These are phyloP conservation scores for Nymphaea thermarum DNA, from an alignment of 164 flowering plant species.

Conservation along the genomic window DNA sequence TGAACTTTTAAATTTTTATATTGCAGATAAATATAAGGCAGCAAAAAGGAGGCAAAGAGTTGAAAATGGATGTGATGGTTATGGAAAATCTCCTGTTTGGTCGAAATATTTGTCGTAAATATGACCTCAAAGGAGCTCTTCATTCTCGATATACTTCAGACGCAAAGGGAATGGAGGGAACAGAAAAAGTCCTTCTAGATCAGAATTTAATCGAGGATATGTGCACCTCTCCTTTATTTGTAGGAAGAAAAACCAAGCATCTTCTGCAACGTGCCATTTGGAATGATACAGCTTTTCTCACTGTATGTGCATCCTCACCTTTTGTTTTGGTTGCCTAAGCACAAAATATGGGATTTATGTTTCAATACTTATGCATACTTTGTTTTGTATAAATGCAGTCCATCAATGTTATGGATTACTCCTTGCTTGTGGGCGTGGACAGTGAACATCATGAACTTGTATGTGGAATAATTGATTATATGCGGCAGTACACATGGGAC, in stretches of 20 bases:
- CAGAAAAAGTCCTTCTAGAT: conserved; percentile 74
- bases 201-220: conserved; percentile 86
- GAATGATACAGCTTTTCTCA: conserved; percentile 89
- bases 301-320: conserved; percentile 37
- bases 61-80: conserved; percentile 68
- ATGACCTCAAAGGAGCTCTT: conserved; percentile 92
- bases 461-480: conserved; percentile 89
- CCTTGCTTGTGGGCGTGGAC: conserved; percentile 87
- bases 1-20: not conserved
- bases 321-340: not conserved
- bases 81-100: conserved; percentile 89
- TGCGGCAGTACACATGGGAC: conserved; percentile 95
- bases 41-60: conserved; percentile 56
- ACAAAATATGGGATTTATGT: not conserved
- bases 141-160: conserved; percentile 51
- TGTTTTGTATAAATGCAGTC: conserved; percentile 35
- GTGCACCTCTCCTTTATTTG: conserved; percentile 59
- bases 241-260: conserved; percentile 54
- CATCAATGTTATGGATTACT: conserved; percentile 92
- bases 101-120: conserved; percentile 46
- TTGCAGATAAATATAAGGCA: conserved; percentile 57
- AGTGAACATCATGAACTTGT: conserved; percentile 48
- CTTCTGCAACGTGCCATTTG: conserved; percentile 68
- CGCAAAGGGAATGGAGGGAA: conserved; percentile 19
- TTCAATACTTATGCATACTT: not conserved